phyloP scores from a whole-genome alignment of 202 grass and related monocot species.

The Elaeis oleifera region DNA sequence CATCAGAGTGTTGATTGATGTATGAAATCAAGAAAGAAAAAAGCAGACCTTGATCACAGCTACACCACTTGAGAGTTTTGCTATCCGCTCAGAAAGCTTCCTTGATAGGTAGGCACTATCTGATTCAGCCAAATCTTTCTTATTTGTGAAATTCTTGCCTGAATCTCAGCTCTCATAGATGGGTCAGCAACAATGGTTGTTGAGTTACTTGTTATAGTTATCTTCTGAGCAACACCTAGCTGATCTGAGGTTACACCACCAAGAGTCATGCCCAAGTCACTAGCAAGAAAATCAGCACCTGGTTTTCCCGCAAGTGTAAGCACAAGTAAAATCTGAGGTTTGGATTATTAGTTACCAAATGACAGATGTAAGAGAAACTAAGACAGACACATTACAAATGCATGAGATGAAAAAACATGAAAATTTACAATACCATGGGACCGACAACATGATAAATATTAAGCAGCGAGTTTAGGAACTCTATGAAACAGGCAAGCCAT shows the following conservation, averaged over 20 bases:
- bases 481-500: too few relatives aligned
- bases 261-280: conserved; percentile 73
- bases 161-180: conserved; percentile 78
- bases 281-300: conserved; percentile 95
- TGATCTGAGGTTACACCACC: conserved; percentile 78
- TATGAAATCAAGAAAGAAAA: not conserved
- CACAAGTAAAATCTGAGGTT: not conserved
- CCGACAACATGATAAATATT: not conserved
- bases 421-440: not conserved
- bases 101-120: conserved; percentile 52
- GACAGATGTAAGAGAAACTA: too few relatives aligned
- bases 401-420: not conserved
- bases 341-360: not conserved
- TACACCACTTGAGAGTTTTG: conserved; percentile 79
- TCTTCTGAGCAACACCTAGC: conserved; percentile 81
- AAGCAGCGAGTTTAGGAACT: too few relatives aligned
- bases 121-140: conserved; percentile 69
- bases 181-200: conserved; percentile 85
- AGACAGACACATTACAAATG: not conserved
- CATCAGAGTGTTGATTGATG: too few relatives aligned
- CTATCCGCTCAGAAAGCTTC: conserved; percentile 74
- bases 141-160: conserved; percentile 86
- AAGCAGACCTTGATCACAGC: conserved; percentile 64
- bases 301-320: conserved; percentile 22
- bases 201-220: conserved; percentile 75